phyloP scores from a whole-genome alignment of 768 basidiomycete genomes.

The Trametes punicea region DNA sequence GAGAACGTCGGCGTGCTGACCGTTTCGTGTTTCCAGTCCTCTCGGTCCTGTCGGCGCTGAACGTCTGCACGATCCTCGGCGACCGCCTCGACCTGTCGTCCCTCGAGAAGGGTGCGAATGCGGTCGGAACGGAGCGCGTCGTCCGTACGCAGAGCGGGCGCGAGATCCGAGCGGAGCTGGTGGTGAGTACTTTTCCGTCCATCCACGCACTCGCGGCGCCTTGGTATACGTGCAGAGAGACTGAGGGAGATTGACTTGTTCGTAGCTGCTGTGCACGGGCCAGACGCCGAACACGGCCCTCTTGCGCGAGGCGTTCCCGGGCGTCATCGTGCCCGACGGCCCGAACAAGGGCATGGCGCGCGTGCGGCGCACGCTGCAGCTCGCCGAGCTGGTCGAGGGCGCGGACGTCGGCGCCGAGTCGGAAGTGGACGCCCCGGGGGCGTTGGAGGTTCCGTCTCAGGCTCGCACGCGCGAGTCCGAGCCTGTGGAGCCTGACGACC shows the following conservation, averaged over 20 bases:
- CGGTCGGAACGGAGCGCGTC: conserved; percentile 22
- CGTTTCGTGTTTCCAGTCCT: conserved; percentile 17
- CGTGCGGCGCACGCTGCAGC: conserved; percentile 52
- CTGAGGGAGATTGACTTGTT: no score
- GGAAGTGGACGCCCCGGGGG: no score
- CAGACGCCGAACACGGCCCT: conserved; percentile 55
- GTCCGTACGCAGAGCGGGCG: conserved; percentile 49
- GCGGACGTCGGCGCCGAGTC: neutral
- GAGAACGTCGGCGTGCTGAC: neutral
- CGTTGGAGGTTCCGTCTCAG: no score
- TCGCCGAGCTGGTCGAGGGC: conserved; percentile 30
- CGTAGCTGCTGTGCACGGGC: conserved; percentile 57
- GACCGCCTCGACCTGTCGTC: conserved; percentile 49
- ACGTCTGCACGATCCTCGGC: conserved; percentile 48
- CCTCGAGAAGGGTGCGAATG: conserved; percentile 7
- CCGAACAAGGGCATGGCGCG: conserved; percentile 37
- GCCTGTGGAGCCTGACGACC: no score
- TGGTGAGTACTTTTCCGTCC: conserved; percentile 36
- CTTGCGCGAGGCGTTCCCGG: conserved; percentile 30
- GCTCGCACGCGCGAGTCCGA: no score
- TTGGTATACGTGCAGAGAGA: no score
- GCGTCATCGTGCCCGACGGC: conserved; percentile 33
- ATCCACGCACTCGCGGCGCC: neutral
- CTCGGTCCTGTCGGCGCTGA: conserved; percentile 24
- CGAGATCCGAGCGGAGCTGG: conserved; percentile 48